phyloP scores from a whole-genome alignment of 805 yeast species.

The Pichia cabralensis region DNA sequence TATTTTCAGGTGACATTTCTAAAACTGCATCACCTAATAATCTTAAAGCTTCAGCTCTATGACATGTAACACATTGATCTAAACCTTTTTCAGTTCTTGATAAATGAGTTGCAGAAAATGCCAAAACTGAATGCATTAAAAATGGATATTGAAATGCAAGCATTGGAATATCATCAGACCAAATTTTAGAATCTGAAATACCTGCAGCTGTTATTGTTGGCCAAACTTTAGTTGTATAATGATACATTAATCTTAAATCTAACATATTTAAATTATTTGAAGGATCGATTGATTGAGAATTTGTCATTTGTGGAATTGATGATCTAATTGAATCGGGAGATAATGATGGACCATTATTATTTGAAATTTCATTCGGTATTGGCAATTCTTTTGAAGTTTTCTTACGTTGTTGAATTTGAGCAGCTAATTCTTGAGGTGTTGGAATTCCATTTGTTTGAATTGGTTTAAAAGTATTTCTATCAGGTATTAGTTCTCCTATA shows the following conservation, averaged over 20 bases:
- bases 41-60: constrained; percentile 78
- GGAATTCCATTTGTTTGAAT: constrained; percentile 6
- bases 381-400: constrained; percentile 5
- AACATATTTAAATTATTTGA: constrained; percentile 44
- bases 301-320: constrained; percentile 18
- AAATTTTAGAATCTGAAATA: constrained; percentile 72
- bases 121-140: constrained; percentile 83
- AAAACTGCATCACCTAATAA: constrained; percentile 77
- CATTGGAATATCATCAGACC: constrained; percentile 83
- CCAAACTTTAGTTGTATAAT: constrained; percentile 77
- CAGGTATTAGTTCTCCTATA: constrained; percentile 8
- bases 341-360: constrained; percentile 14
- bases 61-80: constrained; percentile 75
- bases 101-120: constrained; percentile 87
- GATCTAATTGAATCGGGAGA: constrained; percentile 25
- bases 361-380: neutral
- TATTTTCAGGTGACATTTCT: constrained; percentile 71
- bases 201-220: constrained; percentile 87
- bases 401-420: constrained; percentile 15
- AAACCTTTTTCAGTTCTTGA: constrained; percentile 66
- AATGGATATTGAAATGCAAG: constrained; percentile 83
- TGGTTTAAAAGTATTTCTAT: constrained; percentile 1
- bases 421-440: constrained; percentile 15
- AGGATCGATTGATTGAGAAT: constrained; percentile 10
- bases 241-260: constrained; percentile 77